phyloP scores from a whole-genome alignment of 2,329 filamentous ascomycete species.

The Pezicula radicicola region DNA sequence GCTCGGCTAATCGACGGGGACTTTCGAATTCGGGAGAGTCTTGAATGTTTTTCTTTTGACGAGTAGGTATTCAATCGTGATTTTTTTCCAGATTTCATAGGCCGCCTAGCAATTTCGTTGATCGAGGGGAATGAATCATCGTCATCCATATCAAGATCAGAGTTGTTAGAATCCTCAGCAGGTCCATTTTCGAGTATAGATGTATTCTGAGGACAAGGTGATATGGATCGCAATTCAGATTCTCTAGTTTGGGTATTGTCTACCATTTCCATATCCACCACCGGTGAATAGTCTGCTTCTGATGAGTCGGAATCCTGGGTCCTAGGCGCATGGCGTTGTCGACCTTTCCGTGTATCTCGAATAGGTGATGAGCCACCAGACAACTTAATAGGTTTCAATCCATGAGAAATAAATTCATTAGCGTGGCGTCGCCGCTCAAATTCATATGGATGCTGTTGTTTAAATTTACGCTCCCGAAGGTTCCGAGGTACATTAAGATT shows the following conservation, averaged over 20 bases:
- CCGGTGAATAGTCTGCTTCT: slow-evolving; percentile 16
- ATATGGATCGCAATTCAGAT: slow-evolving; percentile 14
- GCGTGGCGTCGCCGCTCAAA: no score
- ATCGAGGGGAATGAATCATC: slow-evolving; percentile 28
- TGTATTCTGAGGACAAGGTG: slow-evolving; percentile 4
- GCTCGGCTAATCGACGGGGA: not conserved
- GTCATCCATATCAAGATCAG: slow-evolving; percentile 7
- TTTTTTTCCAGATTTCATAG: slow-evolving; percentile 2
- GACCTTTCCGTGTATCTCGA: no score
- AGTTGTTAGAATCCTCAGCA: not conserved
- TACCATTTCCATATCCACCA: slow-evolving; percentile 13
- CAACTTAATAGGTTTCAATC: no score
- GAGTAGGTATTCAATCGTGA: slow-evolving; percentile 17
- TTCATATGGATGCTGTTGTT: no score
- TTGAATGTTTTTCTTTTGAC: slow-evolving; percentile 20
- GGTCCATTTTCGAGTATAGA: not conserved
- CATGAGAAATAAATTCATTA: no score
- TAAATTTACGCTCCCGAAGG: no score
- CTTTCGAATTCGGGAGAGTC: slow-evolving; percentile 16
- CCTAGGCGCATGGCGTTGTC: not conserved
- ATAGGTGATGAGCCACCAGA: no score
- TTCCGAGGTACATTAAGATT: no score
- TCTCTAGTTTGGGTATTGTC: slow-evolving; percentile 20
- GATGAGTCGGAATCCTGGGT: slow-evolving; percentile 6
- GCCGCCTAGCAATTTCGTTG: slow-evolving; percentile 15